Conservation (phyloP, 2,329 filamentous ascomycete genomes). For the Exutisphaerella laricina region DNA sequence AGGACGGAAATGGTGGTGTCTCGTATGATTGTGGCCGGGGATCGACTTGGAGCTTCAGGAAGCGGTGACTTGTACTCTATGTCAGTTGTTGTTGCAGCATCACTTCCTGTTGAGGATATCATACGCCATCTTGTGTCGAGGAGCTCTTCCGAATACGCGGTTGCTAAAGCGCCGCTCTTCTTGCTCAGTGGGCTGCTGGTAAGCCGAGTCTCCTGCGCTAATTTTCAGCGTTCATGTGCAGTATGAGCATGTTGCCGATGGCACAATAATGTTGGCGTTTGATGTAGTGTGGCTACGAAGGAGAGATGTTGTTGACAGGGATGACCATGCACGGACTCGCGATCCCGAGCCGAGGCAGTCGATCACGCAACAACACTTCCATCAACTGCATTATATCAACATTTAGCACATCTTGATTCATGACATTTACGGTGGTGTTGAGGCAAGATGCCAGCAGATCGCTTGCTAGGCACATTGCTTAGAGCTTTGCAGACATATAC, state of each 20-base stretch:
- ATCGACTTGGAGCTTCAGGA: conserved; percentile 42
- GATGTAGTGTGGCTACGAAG: background rate
- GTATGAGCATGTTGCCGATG: background rate
- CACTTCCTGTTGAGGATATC: too few species aligned
- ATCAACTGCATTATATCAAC: background rate
- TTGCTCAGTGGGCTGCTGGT: too few species aligned
- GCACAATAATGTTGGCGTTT: background rate
- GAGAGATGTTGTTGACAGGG: background rate
- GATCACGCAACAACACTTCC: background rate
- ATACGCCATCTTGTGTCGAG: conserved; percentile 10
- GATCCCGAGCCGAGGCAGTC: conserved; percentile 2
- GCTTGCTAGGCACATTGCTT: conserved; percentile 61
- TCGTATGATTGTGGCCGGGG: conserved; percentile 55
- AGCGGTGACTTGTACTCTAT: conserved; percentile 28
- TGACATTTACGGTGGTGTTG: background rate
- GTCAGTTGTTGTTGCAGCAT: conserved; percentile 1
- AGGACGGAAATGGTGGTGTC: conserved; percentile 69
- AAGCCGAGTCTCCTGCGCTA: too few species aligned
- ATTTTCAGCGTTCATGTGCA: too few species aligned
- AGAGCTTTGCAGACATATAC: conserved; percentile 56
- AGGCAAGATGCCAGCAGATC: conserved; percentile 57
- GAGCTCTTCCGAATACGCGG: background rate
- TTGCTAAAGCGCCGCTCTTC: too few species aligned
- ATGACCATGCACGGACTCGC: background rate
- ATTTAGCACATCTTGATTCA: background rate